A percentile compares a stretch with the other conserved stretches of the same genome.
Conservation (phyloP, 495 filamentous ascomycete species). For the Penicillium diatomitis region DNA sequence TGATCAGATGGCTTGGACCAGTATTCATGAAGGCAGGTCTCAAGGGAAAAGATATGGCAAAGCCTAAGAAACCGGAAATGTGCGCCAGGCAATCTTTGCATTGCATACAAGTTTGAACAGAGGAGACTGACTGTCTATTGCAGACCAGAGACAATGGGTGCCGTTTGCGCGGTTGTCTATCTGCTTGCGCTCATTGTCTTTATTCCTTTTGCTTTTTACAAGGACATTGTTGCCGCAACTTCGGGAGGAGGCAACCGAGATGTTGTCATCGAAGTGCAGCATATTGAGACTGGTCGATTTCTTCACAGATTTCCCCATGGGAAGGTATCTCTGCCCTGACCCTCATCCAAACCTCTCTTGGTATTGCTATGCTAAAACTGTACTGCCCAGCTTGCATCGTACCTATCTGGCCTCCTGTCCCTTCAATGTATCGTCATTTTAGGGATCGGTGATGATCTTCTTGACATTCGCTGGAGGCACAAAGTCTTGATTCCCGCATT, state of each 20-base stretch:
- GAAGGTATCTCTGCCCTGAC: slow-evolving; percentile 47
- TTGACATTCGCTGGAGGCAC: slow-evolving; percentile 98
- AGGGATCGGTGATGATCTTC: slow-evolving; percentile 89
- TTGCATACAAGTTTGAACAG: not conserved
- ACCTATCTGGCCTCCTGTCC: slow-evolving; percentile 86
- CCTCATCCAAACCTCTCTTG: slow-evolving; percentile 3
- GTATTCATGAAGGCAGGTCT: slow-evolving; percentile 82
- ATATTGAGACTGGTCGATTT: slow-evolving; percentile 67
- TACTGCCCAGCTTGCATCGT: slow-evolving; percentile 68
- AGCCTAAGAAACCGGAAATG: slow-evolving; percentile 66
- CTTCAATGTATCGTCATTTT: slow-evolving; percentile 84
- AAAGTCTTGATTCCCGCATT: slow-evolving; percentile 96
- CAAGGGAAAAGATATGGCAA: slow-evolving; percentile 86
- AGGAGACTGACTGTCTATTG: slow-evolving; percentile 11
- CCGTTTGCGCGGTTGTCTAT: slow-evolving; percentile 86
- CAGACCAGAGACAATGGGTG: slow-evolving; percentile 96
- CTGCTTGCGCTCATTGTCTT: slow-evolving; percentile 79
- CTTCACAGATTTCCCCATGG: slow-evolving; percentile 89
- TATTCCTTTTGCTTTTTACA: slow-evolving; percentile 95
- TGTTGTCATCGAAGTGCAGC: slow-evolving; percentile 54
- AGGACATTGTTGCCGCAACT: slow-evolving; percentile 93
- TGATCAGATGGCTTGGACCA: slow-evolving; percentile 92
- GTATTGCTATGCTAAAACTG: no score
- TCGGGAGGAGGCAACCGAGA: slow-evolving; percentile 90
- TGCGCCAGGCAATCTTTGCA: slow-evolving; percentile 27